These are phyloP conservation scores for Lachnellula arida DNA, from an alignment of 2,329 filamentous ascomycete species.

Conservation along the genomic window DNA sequence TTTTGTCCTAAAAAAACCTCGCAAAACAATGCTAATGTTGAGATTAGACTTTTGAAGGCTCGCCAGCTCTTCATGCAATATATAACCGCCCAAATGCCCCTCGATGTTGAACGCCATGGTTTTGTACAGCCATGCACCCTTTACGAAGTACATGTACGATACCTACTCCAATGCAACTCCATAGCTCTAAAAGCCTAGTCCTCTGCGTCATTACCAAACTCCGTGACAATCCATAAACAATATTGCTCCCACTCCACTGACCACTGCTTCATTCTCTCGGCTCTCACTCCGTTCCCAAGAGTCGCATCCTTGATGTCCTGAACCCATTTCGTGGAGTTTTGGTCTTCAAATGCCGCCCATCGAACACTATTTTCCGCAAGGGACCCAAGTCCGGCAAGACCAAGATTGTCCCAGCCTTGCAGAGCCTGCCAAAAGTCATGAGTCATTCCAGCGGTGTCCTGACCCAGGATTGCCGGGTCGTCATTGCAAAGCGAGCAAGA, in stretches of 20 bases:
- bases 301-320: constrained; percentile 69
- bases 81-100: not conserved
- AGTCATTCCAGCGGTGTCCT: constrained; percentile 75
- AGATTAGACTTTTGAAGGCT: constrained; percentile 15
- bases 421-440: constrained; percentile 94
- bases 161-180: too few relatives aligned
- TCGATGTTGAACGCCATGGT: constrained; percentile 10
- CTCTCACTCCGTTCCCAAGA: constrained; percentile 65
- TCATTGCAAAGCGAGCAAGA: constrained; percentile 83
- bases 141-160: not conserved
- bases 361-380: constrained; percentile 89
- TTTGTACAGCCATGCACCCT: not conserved
- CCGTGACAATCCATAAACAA: constrained; percentile 81
- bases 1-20: not conserved
- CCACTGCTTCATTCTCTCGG: constrained; percentile 72
- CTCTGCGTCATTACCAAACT: constrained; percentile 52
- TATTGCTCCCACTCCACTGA: constrained; percentile 80
- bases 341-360: constrained; percentile 86
- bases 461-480: constrained; percentile 82
- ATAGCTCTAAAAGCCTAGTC: not conserved
- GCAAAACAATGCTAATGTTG: constrained; percentile 19
- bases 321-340: constrained; percentile 64
- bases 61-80: constrained; percentile 1
- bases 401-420: constrained; percentile 88
- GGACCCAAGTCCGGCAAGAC: constrained; percentile 77